Base-by-base conservation (phyloP, 441 rosid species). In the Croton laevigatus region DNA sequence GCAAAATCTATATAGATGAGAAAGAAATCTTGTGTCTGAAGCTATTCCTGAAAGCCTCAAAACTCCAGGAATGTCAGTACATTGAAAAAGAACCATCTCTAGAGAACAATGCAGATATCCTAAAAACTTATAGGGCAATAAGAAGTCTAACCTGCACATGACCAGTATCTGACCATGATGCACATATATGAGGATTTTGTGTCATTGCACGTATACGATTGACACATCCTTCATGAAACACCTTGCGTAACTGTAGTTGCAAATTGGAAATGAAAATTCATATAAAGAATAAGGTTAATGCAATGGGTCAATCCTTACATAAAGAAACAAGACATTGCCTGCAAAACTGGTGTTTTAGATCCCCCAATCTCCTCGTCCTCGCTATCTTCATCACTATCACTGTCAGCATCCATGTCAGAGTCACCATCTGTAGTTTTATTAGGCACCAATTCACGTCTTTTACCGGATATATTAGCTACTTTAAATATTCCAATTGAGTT, bases 131-230 rank as follows among this genome's bases (percentile, higher is more conserved):
- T 32, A 19, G 37, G 22, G 54, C 51, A 3, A 13, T 38, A 37
- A 46, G 70, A 51, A 65, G 42, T 73, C 79, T 73, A 54, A 95
- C 98, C 89, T 91, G 98, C 71, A 95, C 97, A 74, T 87, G 91
- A 72, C 98, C 89, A 32, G 95, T 82, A 78, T 93, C 98, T 40
- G 89, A 91, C 97, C 98, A 95, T 69, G 99, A 88, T 68, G 94
- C 98, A 72, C 97, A 91, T 54, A 95, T 88, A 71, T 93, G 95
- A 59, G 99, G 88, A 70, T 80, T 89, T 77, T 95, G 97, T 53
- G 85, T 63, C 99, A 93, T 93, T 58, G 98, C 86, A 70, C 97
- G 93, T n/a, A 95, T 87, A 52, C 98, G 97, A 76, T 95, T 93
- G 70, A 95, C 87, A 80, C 85, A 87, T 61, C 98, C 96, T 75